Base-by-base conservation (phyloP, 768 basidiomycete species). In the Rhodotorula paludigena region DNA sequence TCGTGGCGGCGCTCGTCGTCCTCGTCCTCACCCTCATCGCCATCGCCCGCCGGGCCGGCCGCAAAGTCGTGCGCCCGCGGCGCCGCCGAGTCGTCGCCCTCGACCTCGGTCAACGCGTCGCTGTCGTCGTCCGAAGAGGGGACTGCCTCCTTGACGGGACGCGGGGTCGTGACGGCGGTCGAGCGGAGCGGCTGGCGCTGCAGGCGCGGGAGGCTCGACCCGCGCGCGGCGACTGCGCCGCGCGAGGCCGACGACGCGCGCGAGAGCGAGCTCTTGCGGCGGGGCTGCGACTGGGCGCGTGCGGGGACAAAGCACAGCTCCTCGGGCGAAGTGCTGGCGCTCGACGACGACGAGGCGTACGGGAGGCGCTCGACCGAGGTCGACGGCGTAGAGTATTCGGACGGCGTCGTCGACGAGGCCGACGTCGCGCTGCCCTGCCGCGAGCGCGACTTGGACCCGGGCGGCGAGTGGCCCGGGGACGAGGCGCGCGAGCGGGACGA, bases 341-440 rank as follows among this genome's bases (percentile, higher is more conserved):
- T 53, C 60, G 45, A 52, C 14, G 32, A 32, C 61, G 33, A 54
- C 16, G 35, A 25, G 12, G 9, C 52, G 33, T 14, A 38, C 3
- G 48, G 30, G 42, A 53, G 51, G 57, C 45, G 57, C 42, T 68
- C 67, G 39, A 68, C 57, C 5, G 57, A 60, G 8, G 67, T 68
- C 25, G 64, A 58, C 12, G 69, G 69, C 14, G 69, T 63, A 15
- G 69, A 61, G 44, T 60, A 64, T 25, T 35, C 51, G n/a, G 41
- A 45, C 1, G 52, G 41, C 28, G 55, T 25, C 18, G 53, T 44
- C 38, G 60, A 41, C 11, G 63, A 48, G 25, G 48, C 21, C 30
- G 64, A 62, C 2, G 60, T 47, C 23, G 60, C 57, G 32, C 48
- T 54, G 8, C 64, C 60, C 8, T 61, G 61, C 10, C 69, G 60